Evolutionary conservation across 352 stramenopile species (phyloP).

Genomic region (Phytophthora hybrid): DNA sequence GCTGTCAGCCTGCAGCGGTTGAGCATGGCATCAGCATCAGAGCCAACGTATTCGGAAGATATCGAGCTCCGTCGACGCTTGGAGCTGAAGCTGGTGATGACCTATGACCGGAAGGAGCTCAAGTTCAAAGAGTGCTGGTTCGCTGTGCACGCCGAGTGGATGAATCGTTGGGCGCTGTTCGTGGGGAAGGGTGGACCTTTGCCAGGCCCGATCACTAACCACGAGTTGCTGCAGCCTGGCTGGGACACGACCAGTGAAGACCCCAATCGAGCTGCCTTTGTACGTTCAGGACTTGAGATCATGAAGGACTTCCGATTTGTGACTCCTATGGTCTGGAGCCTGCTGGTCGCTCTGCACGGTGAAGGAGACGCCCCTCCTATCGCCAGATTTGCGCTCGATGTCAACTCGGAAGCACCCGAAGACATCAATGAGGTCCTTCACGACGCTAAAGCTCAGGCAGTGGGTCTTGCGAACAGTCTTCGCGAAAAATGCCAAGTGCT

Average conservation of each 20-base stretch:
- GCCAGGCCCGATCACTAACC: constrained; percentile 69
- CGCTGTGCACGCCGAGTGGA: constrained; percentile 66
- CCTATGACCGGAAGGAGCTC: constrained; percentile 59
- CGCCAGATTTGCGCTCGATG: constrained; percentile 44
- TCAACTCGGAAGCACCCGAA: constrained; percentile 40
- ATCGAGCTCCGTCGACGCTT: constrained; percentile 57
- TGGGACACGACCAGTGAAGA: constrained; percentile 14
- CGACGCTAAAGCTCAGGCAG: constrained; percentile 42
- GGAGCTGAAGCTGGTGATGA: constrained; percentile 66
- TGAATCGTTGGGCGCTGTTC: constrained; percentile 69
- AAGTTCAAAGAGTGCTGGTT: constrained; percentile 82
- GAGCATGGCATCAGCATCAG: constrained; percentile 27
- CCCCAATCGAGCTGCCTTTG: constrained; percentile 51
- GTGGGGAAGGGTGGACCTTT: constrained; percentile 51
- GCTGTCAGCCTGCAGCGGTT: constrained; percentile 21
- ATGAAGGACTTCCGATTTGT: constrained; percentile 74
- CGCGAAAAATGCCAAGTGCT: no score
- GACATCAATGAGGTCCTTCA: constrained; percentile 42
- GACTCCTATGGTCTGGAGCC: constrained; percentile 79
- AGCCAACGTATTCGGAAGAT: constrained; percentile 58
- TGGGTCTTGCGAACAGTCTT: neutral
- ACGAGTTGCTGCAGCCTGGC: constrained; percentile 54
- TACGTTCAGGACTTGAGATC: constrained; percentile 51
- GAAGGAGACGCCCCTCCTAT: constrained; percentile 50
- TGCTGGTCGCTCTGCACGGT: constrained; percentile 74